Conservation (phyloP, 192 early-diverging fungal genomes). For the Spinellus fusiger region DNA sequence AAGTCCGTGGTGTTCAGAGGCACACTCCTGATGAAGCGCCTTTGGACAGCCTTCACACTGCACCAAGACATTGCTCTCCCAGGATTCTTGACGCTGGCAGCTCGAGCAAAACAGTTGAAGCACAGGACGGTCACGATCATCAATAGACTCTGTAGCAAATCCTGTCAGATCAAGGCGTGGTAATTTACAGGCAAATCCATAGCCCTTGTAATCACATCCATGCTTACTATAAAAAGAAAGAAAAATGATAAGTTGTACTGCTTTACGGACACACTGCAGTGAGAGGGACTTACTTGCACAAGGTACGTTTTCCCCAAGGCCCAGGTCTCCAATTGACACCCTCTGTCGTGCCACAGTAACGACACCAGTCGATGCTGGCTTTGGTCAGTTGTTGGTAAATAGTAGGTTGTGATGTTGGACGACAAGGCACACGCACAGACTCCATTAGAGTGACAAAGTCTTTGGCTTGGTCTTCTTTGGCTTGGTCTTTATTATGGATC, state of each 20-base stretch:
- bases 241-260: constrained; percentile 6
- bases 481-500: neutral
- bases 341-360: constrained; percentile 88
- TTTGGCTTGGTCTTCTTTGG: neutral
- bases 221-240: constrained; percentile 57
- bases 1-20: constrained; percentile 23
- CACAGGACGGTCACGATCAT: constrained; percentile 76
- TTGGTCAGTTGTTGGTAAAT: constrained; percentile 59
- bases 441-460: too few relatives aligned
- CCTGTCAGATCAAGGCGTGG: constrained; percentile 77
- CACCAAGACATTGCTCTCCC: constrained; percentile 55
- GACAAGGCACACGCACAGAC: neutral
- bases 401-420: constrained; percentile 41
- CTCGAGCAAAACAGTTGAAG: constrained; percentile 81
- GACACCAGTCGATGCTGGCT: constrained; percentile 76
- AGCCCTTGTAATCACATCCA: constrained; percentile 93
- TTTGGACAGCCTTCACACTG: constrained; percentile 83
- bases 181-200: constrained; percentile 85
- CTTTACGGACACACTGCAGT: too few relatives aligned
- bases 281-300: constrained; percentile 78
- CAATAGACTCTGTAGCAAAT: constrained; percentile 69
- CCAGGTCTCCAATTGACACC: constrained; percentile 87
- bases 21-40: constrained; percentile 75
- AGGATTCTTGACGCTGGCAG: constrained; percentile 67
- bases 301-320: constrained; percentile 89